phyloP scores from a whole-genome alignment of 2,329 filamentous ascomycete species.

The Aspergillus versicolor region DNA sequence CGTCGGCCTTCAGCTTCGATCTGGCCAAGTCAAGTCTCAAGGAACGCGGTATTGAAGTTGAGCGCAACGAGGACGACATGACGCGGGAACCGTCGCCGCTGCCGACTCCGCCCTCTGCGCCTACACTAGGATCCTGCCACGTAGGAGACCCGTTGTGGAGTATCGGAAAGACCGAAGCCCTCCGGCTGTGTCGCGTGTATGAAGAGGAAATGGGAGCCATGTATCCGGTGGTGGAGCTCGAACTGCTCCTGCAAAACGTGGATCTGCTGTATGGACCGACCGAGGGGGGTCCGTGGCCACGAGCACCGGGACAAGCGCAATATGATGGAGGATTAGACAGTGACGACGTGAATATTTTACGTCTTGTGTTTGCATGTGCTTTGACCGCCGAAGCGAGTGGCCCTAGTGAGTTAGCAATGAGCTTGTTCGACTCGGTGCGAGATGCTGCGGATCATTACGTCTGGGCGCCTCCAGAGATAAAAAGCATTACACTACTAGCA shows the following conservation, averaged over 20 bases:
- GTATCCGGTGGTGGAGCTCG: conserved; percentile 79
- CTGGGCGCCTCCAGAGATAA: conserved; percentile 58
- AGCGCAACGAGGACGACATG: conserved; percentile 58
- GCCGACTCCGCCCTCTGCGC: conserved; percentile 24
- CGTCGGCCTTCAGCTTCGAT: conserved; percentile 76
- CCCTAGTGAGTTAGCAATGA: conserved; percentile 69
- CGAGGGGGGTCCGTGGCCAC: conserved; percentile 5
- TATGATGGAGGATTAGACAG: conserved; percentile 50
- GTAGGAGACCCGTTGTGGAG: conserved; percentile 71
- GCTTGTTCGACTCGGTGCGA: conserved; percentile 75
- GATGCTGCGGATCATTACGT: conserved; percentile 64
- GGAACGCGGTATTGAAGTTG: conserved; percentile 75
- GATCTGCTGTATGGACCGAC: conserved; percentile 55
- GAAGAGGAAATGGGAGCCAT: conserved; percentile 88
- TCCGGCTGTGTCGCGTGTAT: conserved; percentile 74
- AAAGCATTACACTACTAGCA: conserved; percentile 58
- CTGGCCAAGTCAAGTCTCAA: conserved; percentile 81
- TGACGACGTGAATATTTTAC: conserved; percentile 68
- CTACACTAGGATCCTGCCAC: conserved; percentile 25
- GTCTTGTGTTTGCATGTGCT: conserved; percentile 76
- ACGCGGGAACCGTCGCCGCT: conserved; percentile 40
- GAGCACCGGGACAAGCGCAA: not conserved
- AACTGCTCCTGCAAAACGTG: conserved; percentile 66
- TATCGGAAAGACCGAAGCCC: conserved; percentile 71
- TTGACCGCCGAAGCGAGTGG: conserved; percentile 76